phyloP scores from a whole-genome alignment of 2,329 filamentous ascomycete species.

The Calonectria hawksworthii region DNA sequence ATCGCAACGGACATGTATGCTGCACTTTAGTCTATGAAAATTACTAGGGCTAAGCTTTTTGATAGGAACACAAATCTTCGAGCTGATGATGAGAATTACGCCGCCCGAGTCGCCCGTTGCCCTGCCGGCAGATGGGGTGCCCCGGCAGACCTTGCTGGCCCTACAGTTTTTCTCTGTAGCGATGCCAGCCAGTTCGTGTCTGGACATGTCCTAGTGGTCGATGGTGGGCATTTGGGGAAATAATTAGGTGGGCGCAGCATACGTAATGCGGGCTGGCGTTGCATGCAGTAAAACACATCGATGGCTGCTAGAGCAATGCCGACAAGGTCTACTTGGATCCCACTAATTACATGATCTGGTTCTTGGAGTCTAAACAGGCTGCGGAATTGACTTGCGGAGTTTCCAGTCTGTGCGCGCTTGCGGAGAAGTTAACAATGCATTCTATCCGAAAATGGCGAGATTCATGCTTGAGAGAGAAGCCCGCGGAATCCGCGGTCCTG shows the following conservation, averaged over 20 bases:
- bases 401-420: neutral
- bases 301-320: neutral
- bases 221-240: constrained; percentile 21
- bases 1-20: constrained; percentile 25
- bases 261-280: neutral
- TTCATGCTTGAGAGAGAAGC: neutral
- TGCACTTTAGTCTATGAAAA: neutral
- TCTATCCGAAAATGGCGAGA: neutral
- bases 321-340: neutral
- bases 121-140: constrained; percentile 28
- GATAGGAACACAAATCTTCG: constrained; percentile 20
- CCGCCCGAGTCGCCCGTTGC: neutral
- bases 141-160: constrained; percentile 23
- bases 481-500: neutral
- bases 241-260: neutral
- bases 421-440: neutral
- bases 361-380: neutral
- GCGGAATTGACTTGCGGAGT: neutral
- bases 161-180: constrained; percentile 25
- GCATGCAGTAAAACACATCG: no score
- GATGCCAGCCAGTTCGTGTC: constrained; percentile 25
- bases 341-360: neutral
- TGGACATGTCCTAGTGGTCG: constrained; percentile 22
- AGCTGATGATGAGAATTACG: constrained; percentile 9
- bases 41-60: neutral